These are phyloP conservation scores for Amesomyces nigricolor DNA, from an alignment of 2,329 filamentous ascomycete genomes.

Conservation along the genomic window DNA sequence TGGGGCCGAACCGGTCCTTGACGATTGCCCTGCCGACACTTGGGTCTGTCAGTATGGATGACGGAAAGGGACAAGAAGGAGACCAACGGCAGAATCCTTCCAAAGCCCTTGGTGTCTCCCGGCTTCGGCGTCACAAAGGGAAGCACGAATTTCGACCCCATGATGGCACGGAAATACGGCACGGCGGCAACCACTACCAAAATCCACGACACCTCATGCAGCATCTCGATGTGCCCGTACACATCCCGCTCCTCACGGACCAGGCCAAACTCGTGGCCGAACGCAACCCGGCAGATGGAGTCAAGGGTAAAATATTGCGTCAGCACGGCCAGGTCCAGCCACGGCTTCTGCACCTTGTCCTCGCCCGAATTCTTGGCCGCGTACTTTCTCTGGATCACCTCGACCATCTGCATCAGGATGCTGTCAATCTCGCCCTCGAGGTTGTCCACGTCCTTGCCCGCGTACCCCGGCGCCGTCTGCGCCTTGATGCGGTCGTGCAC, in stretches of 20 bases:
- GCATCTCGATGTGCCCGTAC: conserved; percentile 38
- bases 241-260: conserved; percentile 39
- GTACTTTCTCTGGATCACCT: conserved; percentile 22
- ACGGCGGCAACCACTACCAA: conserved; percentile 29
- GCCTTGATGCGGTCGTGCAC: conserved; percentile 30
- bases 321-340: conserved; percentile 41
- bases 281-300: conserved; percentile 44
- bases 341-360: conserved; percentile 1
- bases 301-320: conserved; percentile 48
- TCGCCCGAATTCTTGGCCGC: not conserved
- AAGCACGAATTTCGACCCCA: conserved; percentile 31
- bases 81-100: conserved; percentile 28
- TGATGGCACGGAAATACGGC: conserved; percentile 37
- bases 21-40: conserved; percentile 42
- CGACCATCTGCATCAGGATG: conserved; percentile 18
- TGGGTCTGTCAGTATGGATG: not conserved
- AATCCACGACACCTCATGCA: conserved; percentile 21
- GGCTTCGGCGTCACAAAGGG: conserved; percentile 34
- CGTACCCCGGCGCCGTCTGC: conserved; percentile 26
- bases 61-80: not conserved
- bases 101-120: conserved; percentile 29
- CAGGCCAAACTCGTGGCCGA: conserved; percentile 45
- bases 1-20: conserved; percentile 37
- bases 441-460: conserved; percentile 27
- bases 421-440: conserved; percentile 27